phyloP scores from a whole-genome alignment of 345 rosid species.

The Eucalyptus victrix region DNA sequence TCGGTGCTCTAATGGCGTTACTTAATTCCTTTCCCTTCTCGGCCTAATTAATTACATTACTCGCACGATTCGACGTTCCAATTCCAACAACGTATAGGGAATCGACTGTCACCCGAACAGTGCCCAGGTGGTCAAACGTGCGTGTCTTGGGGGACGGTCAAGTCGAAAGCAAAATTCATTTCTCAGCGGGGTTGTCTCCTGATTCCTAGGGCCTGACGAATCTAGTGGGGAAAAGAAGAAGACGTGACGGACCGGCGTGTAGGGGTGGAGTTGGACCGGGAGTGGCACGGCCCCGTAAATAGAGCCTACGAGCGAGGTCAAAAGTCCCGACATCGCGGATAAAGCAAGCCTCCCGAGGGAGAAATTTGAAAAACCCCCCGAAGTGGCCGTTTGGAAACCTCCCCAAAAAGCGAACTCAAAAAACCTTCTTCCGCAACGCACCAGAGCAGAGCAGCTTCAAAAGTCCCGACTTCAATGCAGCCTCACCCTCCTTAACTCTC shows the following conservation, averaged over 20 bases:
- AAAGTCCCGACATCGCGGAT: background rate
- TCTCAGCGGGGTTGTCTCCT: background rate
- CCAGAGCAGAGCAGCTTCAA: slow-evolving; percentile 2
- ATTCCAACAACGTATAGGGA: background rate
- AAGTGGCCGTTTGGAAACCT: slow-evolving; percentile 60
- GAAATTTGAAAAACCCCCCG: slow-evolving; percentile 30
- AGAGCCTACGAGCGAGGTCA: background rate
- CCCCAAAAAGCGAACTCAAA: background rate
- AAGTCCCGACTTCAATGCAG: slow-evolving; percentile 26
- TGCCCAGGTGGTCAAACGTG: background rate
- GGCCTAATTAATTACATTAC: background rate
- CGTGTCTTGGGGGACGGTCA: background rate
- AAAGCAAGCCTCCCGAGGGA: slow-evolving; percentile 11
- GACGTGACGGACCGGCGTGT: background rate
- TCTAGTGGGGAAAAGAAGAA: background rate
- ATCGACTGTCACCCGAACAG: background rate
- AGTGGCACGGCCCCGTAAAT: background rate
- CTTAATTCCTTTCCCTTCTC: background rate
- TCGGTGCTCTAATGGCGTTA: background rate
- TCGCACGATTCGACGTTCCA: background rate
- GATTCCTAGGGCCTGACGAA: background rate
- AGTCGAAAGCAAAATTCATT: background rate
- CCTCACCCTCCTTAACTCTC: background rate
- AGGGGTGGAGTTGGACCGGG: background rate
- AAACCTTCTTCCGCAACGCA: background rate